A percentile compares a stretch with the other conserved stretches of the same genome.
phyloP scores from a whole-genome alignment of 208 protist genomes.

The Acanthamoeba sp. region DNA sequence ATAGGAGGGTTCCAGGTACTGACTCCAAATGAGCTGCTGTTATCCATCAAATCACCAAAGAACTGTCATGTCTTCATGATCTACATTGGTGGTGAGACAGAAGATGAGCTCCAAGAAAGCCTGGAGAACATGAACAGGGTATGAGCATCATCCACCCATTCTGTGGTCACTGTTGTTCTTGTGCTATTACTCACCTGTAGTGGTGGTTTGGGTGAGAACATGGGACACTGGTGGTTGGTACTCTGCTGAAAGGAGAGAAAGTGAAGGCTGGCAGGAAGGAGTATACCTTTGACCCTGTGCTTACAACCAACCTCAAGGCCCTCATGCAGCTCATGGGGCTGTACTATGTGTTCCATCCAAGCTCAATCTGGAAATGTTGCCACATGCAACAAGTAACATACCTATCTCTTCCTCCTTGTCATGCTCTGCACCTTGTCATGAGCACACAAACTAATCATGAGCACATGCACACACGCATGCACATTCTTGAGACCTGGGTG shows the following conservation, averaged over 20 bases:
- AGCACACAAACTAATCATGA: no score
- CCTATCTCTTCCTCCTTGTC: no score
- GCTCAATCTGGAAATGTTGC: constrained; percentile 4
- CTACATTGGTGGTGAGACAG: constrained; percentile 51
- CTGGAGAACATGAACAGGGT: background rate
- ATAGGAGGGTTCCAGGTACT: constrained; percentile 50
- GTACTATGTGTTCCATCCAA: background rate
- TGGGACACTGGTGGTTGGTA: background rate
- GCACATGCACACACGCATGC: no score
- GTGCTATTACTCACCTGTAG: background rate
- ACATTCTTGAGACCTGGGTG: background rate
- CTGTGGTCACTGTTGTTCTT: background rate
- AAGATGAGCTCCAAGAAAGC: constrained; percentile 23
- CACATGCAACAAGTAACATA: no score
- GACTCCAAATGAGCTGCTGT: background rate
- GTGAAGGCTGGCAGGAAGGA: background rate
- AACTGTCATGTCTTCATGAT: constrained; percentile 58
- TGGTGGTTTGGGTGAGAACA: background rate
- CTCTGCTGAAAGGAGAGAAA: constrained; percentile 7
- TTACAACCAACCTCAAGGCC: background rate
- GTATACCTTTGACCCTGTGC: constrained; percentile 30
- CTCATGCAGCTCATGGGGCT: constrained; percentile 27
- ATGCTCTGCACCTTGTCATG: no score
- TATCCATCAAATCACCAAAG: background rate
- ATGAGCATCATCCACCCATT: background rate